phyloP scores from a whole-genome alignment of 495 filamentous ascomycete genomes.

The Penicillium soppii region DNA sequence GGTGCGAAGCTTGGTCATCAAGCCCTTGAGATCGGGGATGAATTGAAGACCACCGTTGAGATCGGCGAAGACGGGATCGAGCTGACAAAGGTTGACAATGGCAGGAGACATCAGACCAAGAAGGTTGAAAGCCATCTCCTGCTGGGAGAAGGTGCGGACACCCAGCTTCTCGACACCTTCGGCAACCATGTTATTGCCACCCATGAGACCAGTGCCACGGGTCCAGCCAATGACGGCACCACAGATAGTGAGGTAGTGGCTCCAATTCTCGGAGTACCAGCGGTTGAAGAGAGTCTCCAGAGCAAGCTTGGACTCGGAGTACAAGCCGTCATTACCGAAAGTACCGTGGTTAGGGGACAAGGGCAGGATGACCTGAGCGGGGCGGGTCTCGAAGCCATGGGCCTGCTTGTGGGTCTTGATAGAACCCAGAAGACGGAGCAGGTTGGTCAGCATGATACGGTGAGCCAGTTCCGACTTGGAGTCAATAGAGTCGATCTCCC shows the following conservation, averaged over 20 bases:
- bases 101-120: conserved; percentile 93
- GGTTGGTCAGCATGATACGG: conserved; percentile 98
- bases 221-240: conserved; percentile 99
- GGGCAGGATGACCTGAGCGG: conserved; percentile 93
- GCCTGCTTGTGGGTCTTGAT: conserved; percentile 88
- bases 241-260: conserved; percentile 96
- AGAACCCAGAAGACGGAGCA: conserved; percentile 83
- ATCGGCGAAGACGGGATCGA: conserved; percentile 94
- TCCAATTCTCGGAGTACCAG: conserved; percentile 98
- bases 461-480: conserved; percentile 98
- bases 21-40: conserved; percentile 92
- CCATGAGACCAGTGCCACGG: conserved; percentile 96
- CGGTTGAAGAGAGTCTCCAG: conserved; percentile 98
- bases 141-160: conserved; percentile 97
- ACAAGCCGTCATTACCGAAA: conserved; percentile 96
- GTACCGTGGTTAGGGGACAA: conserved; percentile 98
- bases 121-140: conserved; percentile 99
- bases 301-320: conserved; percentile 96
- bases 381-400: conserved; percentile 88
- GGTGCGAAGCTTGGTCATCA: conserved; percentile 86
- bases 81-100: conserved; percentile 93
- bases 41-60: conserved; percentile 97
- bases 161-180: conserved; percentile 95
- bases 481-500: conserved; percentile 96
- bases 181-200: conserved; percentile 95